These are phyloP conservation scores for Penicillium decumbens DNA, from an alignment of 2,329 filamentous ascomycete species.

Conservation along the genomic window DNA sequence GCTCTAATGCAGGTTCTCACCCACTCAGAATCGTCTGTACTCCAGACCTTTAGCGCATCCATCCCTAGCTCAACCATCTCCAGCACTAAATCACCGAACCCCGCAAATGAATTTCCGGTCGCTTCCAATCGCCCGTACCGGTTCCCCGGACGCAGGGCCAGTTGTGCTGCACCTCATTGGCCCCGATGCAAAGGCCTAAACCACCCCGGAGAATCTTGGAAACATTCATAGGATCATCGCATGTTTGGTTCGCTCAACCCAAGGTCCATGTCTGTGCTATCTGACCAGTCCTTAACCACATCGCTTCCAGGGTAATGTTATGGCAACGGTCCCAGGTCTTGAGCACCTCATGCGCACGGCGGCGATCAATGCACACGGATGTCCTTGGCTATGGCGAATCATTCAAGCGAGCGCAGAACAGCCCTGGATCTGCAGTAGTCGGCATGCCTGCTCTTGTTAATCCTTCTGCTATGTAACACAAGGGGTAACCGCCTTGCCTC, in stretches of 20 bases:
- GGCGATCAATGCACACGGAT: slow-evolving; percentile 11
- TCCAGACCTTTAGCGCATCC: background rate
- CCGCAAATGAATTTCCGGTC: background rate
- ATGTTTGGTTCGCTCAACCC: too few relatives aligned
- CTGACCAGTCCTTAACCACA: background rate
- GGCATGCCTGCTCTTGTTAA: background rate
- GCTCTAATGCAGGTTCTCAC: too few relatives aligned
- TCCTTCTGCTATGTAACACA: slow-evolving; percentile 11
- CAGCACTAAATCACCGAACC: background rate
- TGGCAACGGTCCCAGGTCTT: background rate
- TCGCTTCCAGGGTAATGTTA: too few relatives aligned
- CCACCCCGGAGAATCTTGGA: too few relatives aligned
- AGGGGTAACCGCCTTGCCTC: slow-evolving; percentile 7
- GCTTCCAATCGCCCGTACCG: background rate
- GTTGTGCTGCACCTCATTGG: background rate
- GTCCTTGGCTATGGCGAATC: background rate
- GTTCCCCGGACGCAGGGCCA: background rate
- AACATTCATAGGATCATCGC: too few relatives aligned
- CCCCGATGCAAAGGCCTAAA: too few relatives aligned
- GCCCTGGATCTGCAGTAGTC: background rate
- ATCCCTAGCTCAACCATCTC: background rate
- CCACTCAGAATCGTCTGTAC: too few relatives aligned
- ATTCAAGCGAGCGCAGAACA: background rate
- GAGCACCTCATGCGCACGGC: slow-evolving; percentile 8
- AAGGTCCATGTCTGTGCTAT: background rate